phyloP scores from a whole-genome alignment of 352 stramenopile species.

The Phytopythium aichiense region DNA sequence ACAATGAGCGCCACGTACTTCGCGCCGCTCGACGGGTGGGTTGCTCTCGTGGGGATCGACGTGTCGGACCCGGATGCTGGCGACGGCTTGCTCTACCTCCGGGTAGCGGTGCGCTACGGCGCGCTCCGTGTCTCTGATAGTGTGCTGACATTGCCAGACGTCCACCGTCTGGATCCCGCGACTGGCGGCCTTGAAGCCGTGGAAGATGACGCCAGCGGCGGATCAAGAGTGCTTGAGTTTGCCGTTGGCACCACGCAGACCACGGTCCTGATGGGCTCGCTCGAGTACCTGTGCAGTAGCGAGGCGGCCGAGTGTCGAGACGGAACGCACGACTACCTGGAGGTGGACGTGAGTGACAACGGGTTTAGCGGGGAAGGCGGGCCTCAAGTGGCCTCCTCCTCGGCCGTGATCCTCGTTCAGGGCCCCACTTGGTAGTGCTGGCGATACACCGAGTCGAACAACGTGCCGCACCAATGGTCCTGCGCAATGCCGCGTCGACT shows the following conservation, averaged over 20 bases:
- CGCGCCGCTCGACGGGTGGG: slow-evolving; percentile 28
- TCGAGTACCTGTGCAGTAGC: slow-evolving; percentile 42
- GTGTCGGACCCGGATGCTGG: slow-evolving; percentile 44
- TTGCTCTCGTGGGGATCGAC: slow-evolving; percentile 12
- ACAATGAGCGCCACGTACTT: slow-evolving; percentile 24
- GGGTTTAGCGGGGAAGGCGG: slow-evolving; percentile 38
- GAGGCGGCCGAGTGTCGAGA: slow-evolving; percentile 21
- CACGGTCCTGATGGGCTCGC: slow-evolving; percentile 16
- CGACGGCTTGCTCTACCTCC: slow-evolving; percentile 37
- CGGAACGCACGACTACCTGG: slow-evolving; percentile 29
- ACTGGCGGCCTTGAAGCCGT: not conserved
- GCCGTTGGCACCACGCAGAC: slow-evolving; percentile 16
- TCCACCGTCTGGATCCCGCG: not conserved
- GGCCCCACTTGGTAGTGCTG: not conserved
- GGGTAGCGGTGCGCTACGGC: slow-evolving; percentile 27
- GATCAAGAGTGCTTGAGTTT: slow-evolving; percentile 28
- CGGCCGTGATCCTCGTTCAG: slow-evolving; percentile 7
- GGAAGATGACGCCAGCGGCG: not conserved
- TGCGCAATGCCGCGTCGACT: not conserved
- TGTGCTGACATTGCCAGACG: not conserved
- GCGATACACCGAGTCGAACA: not conserved
- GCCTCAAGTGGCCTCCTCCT: slow-evolving; percentile 18
- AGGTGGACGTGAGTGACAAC: slow-evolving; percentile 54
- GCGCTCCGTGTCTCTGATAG: slow-evolving; percentile 16
- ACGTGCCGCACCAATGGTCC: not conserved